phyloP scores from a whole-genome alignment of 2,329 filamentous ascomycete species.

The Stachybotrys chlorohalonatus region DNA sequence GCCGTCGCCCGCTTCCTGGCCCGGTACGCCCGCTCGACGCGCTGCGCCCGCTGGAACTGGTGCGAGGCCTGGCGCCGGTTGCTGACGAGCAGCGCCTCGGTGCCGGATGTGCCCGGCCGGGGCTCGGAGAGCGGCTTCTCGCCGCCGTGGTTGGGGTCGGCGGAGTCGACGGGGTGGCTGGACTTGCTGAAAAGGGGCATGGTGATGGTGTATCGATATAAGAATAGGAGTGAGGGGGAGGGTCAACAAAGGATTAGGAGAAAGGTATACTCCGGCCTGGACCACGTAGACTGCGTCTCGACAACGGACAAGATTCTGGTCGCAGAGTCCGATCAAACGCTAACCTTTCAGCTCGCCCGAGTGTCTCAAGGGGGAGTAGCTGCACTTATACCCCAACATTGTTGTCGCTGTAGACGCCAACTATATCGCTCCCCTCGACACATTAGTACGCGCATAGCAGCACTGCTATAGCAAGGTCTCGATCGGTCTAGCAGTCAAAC shows the following conservation, averaged over 20 bases:
- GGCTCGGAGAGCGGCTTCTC: background rate
- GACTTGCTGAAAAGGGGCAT: background rate
- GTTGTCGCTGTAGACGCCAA: too few species aligned
- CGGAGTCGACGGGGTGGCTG: background rate
- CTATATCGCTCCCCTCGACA: too few species aligned
- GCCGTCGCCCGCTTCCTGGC: slow-evolving; percentile 29
- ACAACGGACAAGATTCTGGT: too few species aligned
- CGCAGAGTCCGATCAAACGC: too few species aligned
- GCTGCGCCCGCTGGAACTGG: slow-evolving; percentile 26
- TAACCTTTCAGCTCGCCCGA: too few species aligned
- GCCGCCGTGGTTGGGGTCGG: background rate
- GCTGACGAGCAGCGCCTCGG: slow-evolving; percentile 29
- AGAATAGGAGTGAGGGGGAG: background rate
- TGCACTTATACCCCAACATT: too few species aligned
- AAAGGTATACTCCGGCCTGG: background rate
- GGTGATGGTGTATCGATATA: background rate
- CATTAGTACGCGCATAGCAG: too few species aligned
- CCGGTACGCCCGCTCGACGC: slow-evolving; percentile 30
- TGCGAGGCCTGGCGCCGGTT: slow-evolving; percentile 27
- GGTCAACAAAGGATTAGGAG: background rate
- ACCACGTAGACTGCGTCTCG: too few species aligned
- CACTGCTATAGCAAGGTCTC: too few species aligned
- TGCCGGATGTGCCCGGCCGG: slow-evolving; percentile 33
- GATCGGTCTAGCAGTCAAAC: too few species aligned
- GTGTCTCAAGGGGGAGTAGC: too few species aligned